Conservation (phyloP, 345 rosid genomes). For the Rubroshorea leprosula region DNA sequence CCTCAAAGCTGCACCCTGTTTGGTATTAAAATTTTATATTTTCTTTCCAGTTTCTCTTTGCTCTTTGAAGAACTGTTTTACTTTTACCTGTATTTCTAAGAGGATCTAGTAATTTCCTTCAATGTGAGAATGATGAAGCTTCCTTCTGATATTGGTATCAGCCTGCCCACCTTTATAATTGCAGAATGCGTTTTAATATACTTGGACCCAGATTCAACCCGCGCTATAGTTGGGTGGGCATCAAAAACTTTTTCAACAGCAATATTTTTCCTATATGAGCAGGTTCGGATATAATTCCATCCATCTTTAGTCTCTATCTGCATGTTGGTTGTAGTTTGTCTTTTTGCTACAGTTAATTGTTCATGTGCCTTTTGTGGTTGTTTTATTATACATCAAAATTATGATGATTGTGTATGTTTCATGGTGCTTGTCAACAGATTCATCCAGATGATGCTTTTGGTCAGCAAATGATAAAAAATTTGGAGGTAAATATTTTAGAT, state of each 20-base stretch:
- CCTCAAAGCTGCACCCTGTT: not conserved
- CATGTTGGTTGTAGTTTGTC: slow-evolving; percentile 11
- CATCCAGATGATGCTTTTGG: slow-evolving; percentile 98
- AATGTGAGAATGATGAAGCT: slow-evolving; percentile 20
- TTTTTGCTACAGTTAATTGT: slow-evolving; percentile 1
- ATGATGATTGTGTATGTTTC: slow-evolving; percentile 14
- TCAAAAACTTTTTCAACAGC: slow-evolving; percentile 67
- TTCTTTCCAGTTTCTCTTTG: not conserved
- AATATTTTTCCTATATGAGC: slow-evolving; percentile 89
- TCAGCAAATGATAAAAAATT: slow-evolving; percentile 87
- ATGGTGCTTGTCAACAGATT: slow-evolving; percentile 51
- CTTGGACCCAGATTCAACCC: slow-evolving; percentile 87
- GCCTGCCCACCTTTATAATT: slow-evolving; percentile 95
- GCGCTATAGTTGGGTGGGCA: slow-evolving; percentile 75
- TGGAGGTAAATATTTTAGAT: slow-evolving; percentile 57
- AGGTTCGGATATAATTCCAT: slow-evolving; percentile 40
- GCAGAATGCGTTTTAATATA: slow-evolving; percentile 98
- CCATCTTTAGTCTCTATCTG: not conserved
- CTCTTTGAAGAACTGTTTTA: no score
- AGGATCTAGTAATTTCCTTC: slow-evolving; percentile 13
- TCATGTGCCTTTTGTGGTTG: no score
- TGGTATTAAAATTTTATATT: not conserved
- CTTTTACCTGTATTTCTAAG: no score
- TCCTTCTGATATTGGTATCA: slow-evolving; percentile 62
- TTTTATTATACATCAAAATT: not conserved